Conservation (phyloP, 129 eudicot genomes). For the Glebionis coronaria region DNA sequence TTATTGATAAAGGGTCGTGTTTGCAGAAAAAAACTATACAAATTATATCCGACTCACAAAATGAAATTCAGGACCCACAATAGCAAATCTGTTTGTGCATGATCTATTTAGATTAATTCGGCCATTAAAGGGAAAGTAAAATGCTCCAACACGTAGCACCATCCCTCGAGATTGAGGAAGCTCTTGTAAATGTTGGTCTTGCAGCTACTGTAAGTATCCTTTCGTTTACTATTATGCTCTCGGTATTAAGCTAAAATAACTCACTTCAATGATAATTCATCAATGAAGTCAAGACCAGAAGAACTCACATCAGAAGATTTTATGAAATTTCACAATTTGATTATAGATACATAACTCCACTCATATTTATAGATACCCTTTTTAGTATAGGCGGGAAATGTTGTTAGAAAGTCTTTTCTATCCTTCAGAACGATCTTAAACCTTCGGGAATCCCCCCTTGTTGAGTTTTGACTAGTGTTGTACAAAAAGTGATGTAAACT, state of each 20-base stretch:
- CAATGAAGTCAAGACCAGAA: conserved; percentile 88
- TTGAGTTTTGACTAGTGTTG: neutral
- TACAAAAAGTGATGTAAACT: neutral
- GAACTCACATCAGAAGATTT: conserved; percentile 70
- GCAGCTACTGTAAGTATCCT: conserved; percentile 50
- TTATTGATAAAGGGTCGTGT: neutral
- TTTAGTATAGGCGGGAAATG: neutral
- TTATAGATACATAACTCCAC: conserved; percentile 35
- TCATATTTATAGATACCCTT: conserved; percentile 5
- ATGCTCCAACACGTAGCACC: conserved; percentile 73
- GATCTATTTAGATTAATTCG: conserved; percentile 57
- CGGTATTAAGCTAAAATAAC: neutral
- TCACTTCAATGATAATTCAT: neutral
- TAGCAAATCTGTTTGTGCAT: neutral
- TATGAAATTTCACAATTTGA: conserved; percentile 58
- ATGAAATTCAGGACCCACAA: conserved; percentile 3
- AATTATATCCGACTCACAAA: neutral
- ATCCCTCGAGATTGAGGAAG: conserved; percentile 70
- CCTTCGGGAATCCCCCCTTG: no score
- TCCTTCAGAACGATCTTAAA: neutral
- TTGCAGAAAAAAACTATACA: neutral
- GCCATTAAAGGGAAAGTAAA: conserved; percentile 89
- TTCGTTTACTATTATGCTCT: neutral
- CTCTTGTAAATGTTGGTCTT: conserved; percentile 57
- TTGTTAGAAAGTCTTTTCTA: neutral